Conservation (phyloP, 768 basidiomycete species). For the Myochromella boudieri region DNA sequence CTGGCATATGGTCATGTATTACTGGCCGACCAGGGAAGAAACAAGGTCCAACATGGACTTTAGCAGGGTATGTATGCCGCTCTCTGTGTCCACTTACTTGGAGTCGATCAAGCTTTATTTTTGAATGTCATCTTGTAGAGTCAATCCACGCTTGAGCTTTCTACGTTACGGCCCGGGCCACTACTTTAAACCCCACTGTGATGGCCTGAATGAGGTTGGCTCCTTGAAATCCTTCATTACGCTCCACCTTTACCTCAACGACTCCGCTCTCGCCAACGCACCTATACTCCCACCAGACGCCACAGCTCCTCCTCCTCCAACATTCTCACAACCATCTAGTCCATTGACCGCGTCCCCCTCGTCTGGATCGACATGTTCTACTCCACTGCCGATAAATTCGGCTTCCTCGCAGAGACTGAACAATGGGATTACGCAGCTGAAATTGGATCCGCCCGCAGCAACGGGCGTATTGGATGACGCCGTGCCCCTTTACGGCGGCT, state of each 20-base stretch:
- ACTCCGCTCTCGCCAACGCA: conserved; percentile 17
- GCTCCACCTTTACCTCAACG: conserved; percentile 42
- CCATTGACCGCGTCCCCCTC: too few relatives aligned
- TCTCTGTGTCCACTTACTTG: too few relatives aligned
- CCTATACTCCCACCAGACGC: not conserved
- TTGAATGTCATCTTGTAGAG: too few relatives aligned
- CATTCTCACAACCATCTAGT: not conserved
- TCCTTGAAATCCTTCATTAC: conserved; percentile 42
- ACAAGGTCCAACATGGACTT: conserved; percentile 31
- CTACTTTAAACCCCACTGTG: conserved; percentile 40
- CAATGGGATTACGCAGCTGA: not conserved
- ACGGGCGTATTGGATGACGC: too few relatives aligned
- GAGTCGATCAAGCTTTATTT: too few relatives aligned
- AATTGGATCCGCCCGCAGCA: not conserved
- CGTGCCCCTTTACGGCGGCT: conserved; percentile 29
- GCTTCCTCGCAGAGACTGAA: too few relatives aligned
- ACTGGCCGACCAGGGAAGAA: conserved; percentile 23
- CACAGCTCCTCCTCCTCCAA: not conserved
- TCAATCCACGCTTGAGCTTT: conserved; percentile 40
- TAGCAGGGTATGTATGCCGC: conserved; percentile 38
- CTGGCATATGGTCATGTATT: conserved; percentile 32
- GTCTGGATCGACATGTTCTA: too few relatives aligned
- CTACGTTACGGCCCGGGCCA: conserved; percentile 43
- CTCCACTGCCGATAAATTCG: too few relatives aligned
- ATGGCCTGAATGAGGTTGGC: conserved; percentile 31